Evolutionary conservation across 768 basidiomycete species (phyloP), one percentile per base, ranked within the genome.

Genomic region (Sporobolomyces phaffii): DNA sequence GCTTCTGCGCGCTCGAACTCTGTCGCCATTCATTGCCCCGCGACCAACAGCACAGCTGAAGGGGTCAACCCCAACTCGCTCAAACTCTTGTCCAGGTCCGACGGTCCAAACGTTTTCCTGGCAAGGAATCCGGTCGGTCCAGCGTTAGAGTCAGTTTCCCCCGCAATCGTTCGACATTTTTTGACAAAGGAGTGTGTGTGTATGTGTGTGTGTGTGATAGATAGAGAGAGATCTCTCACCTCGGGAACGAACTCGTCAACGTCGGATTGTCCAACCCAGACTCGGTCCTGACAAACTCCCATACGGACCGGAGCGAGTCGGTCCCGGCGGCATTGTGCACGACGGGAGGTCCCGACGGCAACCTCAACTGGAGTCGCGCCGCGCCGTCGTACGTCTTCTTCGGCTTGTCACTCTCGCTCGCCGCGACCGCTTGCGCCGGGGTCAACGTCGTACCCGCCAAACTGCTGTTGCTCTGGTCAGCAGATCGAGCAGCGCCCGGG

Each of bases 311-410:
- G n/a, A 75, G 36, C 44, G 62, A 72, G 7, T 72, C 69, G 48
- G 76, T 75, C n/a, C 75, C 75, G 3, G 76, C 72, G 53, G 77
- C 75, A 1, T 77, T 75, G 61, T 78, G 78, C 11, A 87, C 89
- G 69, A 89, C 83, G 8, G 91, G 91, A 68, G 83, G 83, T 2
- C 89, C 87, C 14, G 83, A 84, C 22, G 88, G 84, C 76, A 96
- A 79, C 29, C 94, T 84, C 64, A 96, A 91, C 79, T 94, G 94
- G 57, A 98, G 80, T 64, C 94, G 81, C 3, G 94, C 92, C 74
- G 91, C 87, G 58, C 85, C 86, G 76, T 87, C 91, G 60, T 94
- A 90, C 72, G 84, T 86, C 26, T 88, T 85, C 69, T 78, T 79
- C 31, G 77, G 78, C 81, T 70, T 0, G 79, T 73, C 0, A 81